phyloP scores from a whole-genome alignment of 1,139 yeast species.

The Hansenula anomala region DNA sequence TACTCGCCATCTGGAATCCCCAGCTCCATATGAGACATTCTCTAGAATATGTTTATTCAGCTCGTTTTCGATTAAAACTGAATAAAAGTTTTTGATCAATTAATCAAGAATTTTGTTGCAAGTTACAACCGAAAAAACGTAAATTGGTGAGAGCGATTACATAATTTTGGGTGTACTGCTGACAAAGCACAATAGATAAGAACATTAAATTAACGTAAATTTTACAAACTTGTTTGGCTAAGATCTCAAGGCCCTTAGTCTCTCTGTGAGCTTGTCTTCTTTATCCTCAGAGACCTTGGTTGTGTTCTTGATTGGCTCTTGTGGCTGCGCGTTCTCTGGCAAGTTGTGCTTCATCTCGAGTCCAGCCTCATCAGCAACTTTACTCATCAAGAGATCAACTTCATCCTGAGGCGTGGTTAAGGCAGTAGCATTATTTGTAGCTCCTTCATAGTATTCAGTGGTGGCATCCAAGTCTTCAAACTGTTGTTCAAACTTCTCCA shows the following conservation, averaged over 20 bases:
- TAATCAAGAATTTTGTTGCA: no score
- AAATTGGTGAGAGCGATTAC: background rate
- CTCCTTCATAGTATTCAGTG: slow-evolving; percentile 87
- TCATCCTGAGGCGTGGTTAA: slow-evolving; percentile 91
- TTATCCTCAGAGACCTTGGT: slow-evolving; percentile 60
- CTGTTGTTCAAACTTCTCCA: slow-evolving; percentile 96
- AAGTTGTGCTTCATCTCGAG: slow-evolving; percentile 81
- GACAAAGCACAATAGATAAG: background rate
- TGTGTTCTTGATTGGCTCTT: slow-evolving; percentile 30
- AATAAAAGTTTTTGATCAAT: no score
- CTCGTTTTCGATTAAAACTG: no score
- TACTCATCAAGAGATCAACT: slow-evolving; percentile 86
- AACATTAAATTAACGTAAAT: no score
- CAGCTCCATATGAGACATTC: slow-evolving; percentile 5
- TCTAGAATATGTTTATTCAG: no score
- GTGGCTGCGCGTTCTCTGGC: slow-evolving; percentile 27
- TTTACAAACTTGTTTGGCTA: slow-evolving; percentile 10
- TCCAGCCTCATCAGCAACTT: slow-evolving; percentile 98
- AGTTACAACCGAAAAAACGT: no score
- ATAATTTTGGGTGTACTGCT: background rate
- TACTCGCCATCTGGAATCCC: slow-evolving; percentile 22
- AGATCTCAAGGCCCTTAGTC: slow-evolving; percentile 74
- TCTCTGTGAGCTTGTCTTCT: slow-evolving; percentile 83
- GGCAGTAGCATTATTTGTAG: slow-evolving; percentile 86
- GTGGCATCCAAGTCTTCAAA: slow-evolving; percentile 95